Evolutionary conservation across 805 yeast species (phyloP).

Genomic region (Komagataella phaffii): DNA sequence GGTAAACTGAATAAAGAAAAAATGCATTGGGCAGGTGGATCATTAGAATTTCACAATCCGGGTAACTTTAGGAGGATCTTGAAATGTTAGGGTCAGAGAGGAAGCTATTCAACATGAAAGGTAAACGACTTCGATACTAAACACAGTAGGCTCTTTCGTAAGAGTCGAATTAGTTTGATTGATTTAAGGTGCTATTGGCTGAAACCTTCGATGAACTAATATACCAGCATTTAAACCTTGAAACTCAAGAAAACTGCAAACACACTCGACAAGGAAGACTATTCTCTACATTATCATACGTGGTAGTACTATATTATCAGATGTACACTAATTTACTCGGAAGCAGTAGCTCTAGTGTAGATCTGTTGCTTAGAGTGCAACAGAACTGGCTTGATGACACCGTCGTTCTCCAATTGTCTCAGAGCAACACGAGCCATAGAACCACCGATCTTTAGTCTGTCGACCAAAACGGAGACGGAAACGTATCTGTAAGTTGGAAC

Average conservation of each 20-base stretch:
- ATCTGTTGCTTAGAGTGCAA: slow-evolving; percentile 94
- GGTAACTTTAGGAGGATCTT: background rate
- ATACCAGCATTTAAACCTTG: too few relatives aligned
- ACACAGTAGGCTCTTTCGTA: too few relatives aligned
- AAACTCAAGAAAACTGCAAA: background rate
- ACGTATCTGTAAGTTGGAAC: slow-evolving; percentile 98
- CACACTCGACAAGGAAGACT: background rate
- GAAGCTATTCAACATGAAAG: background rate
- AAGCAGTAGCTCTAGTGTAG: slow-evolving; percentile 74
- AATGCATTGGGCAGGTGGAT: background rate
- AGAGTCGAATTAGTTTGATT: too few relatives aligned
- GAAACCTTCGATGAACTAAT: too few relatives aligned
- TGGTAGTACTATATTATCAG: background rate
- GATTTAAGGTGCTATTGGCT: too few relatives aligned
- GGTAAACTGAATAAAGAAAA: background rate
- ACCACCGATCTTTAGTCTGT: slow-evolving; percentile 98
- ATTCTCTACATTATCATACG: background rate
- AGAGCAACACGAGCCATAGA: slow-evolving; percentile 98
- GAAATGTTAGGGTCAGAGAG: background rate
- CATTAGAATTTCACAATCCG: background rate
- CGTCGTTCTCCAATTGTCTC: slow-evolving; percentile 88
- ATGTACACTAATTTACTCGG: slow-evolving; percentile 29
- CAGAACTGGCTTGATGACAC: slow-evolving; percentile 87
- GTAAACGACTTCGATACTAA: background rate
- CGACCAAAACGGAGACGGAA: slow-evolving; percentile 96